Evolutionary conservation across 495 filamentous ascomycete species (phyloP).

Genomic region (Aspergillus coremiiformis): DNA sequence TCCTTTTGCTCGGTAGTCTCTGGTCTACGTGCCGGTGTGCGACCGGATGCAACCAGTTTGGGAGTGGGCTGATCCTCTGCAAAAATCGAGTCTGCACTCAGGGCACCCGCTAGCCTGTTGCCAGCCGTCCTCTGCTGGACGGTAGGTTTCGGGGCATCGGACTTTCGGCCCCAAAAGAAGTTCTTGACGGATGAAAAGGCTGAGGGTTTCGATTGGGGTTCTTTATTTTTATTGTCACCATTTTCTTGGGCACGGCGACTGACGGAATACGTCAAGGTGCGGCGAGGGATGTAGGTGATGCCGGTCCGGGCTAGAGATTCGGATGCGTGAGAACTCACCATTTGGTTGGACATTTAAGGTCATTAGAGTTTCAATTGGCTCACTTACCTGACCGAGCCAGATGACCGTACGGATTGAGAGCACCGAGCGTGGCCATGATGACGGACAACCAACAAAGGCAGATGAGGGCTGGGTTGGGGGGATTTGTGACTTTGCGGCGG

Average conservation of each 20-base stretch:
- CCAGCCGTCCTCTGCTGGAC: conserved; percentile 26
- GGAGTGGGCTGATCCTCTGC: conserved; percentile 27
- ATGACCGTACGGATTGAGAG: conserved; percentile 33
- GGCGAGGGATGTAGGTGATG: conserved; percentile 33
- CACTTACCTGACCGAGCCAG: conserved; percentile 35
- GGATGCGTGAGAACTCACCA: neutral
- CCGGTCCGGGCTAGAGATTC: conserved; percentile 27
- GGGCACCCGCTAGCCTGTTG: conserved; percentile 27
- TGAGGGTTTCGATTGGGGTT: conserved; percentile 10
- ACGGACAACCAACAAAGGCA: conserved; percentile 8
- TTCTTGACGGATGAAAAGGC: conserved; percentile 33
- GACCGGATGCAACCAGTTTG: conserved; percentile 23
- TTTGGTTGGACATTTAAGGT: neutral
- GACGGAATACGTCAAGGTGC: conserved; percentile 33
- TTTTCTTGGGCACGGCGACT: conserved; percentile 28
- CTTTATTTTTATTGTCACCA: conserved; percentile 12
- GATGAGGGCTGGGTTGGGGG: neutral
- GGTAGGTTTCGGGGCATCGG: conserved; percentile 21
- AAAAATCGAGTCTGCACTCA: conserved; percentile 39
- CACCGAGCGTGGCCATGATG: conserved; percentile 36
- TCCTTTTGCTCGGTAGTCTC: conserved; percentile 13
- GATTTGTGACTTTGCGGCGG: neutral
- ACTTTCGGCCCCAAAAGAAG: conserved; percentile 30
- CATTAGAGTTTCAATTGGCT: neutral
- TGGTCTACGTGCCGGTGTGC: conserved; percentile 18